Evolutionary conservation across 2,329 filamentous ascomycete species (phyloP).

Genomic region (Bipolaris zeicola): DNA sequence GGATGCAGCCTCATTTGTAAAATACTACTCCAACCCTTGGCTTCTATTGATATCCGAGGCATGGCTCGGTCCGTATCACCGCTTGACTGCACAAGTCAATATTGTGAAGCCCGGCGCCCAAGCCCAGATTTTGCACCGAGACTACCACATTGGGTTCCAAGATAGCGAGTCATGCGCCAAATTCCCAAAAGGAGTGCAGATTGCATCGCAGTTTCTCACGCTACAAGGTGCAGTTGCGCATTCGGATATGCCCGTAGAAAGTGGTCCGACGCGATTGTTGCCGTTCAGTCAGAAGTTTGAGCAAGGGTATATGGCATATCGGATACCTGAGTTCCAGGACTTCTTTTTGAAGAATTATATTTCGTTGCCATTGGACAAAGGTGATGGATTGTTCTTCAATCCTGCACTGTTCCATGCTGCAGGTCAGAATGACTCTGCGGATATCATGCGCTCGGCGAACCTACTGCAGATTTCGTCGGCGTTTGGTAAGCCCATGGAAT

Average conservation of each 20-base stretch:
- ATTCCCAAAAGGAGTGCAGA: constrained; percentile 61
- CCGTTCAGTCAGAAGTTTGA: constrained; percentile 65
- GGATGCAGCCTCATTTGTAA: constrained; percentile 59
- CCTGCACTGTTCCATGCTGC: constrained; percentile 68
- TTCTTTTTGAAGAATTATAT: constrained; percentile 62
- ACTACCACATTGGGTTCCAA: constrained; percentile 70
- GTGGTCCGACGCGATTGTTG: constrained; percentile 65
- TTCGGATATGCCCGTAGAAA: constrained; percentile 63
- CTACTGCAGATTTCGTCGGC: constrained; percentile 66
- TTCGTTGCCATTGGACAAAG: constrained; percentile 58
- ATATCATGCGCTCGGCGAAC: constrained; percentile 63
- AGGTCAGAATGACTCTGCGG: constrained; percentile 59
- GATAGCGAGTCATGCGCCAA: constrained; percentile 51
- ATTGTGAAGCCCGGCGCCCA: constrained; percentile 64
- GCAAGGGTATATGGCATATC: constrained; percentile 64
- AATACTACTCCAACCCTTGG: constrained; percentile 67
- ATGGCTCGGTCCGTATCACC: constrained; percentile 66
- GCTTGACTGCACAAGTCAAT: constrained; percentile 67
- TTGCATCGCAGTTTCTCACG: constrained; percentile 63
- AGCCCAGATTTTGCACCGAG: constrained; percentile 64
- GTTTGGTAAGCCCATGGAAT: constrained; percentile 69
- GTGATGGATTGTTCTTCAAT: constrained; percentile 69
- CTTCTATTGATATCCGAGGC: constrained; percentile 58
- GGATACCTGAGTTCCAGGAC: constrained; percentile 57
- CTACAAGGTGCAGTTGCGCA: constrained; percentile 69